phyloP scores from a whole-genome alignment of 192 early-diverging fungal species.

The Pilaira anomala region DNA sequence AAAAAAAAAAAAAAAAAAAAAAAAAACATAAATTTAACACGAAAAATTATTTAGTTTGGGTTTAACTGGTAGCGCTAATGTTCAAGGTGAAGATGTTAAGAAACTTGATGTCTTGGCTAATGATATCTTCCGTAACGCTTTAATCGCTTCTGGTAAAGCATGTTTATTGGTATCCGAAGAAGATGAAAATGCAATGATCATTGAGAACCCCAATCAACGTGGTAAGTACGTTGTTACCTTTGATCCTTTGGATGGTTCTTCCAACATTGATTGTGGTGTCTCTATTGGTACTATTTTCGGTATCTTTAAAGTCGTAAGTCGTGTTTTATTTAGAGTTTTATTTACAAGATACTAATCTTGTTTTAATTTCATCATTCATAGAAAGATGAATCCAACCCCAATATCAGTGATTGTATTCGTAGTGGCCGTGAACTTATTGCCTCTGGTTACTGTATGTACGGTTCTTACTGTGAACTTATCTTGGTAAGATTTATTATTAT shows the following conservation, averaged over 20 bases:
- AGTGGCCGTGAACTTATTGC: constrained; percentile 90
- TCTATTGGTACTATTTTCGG: constrained; percentile 99
- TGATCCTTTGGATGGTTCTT: constrained; percentile 95
- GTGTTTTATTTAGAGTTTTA: not conserved
- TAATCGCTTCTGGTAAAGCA: constrained; percentile 84
- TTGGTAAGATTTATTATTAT: constrained; percentile 36
- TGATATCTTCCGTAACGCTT: constrained; percentile 96
- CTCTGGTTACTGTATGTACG: constrained; percentile 98
- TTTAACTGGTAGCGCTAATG: constrained; percentile 79
- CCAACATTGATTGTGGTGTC: constrained; percentile 98
- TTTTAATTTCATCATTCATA: constrained; percentile 22
- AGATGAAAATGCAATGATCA: constrained; percentile 88
- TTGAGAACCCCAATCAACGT: constrained; percentile 64
- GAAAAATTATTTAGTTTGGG: constrained; percentile 60
- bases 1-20: not conserved
- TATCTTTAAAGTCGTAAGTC: constrained; percentile 85
- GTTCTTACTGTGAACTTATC: constrained; percentile 79
- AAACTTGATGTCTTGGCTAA: constrained; percentile 97
- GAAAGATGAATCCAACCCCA: constrained; percentile 45
- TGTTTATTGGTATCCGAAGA: constrained; percentile 96
- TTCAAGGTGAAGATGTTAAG: constrained; percentile 94
- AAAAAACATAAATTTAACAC: not conserved
- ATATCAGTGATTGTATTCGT: constrained; percentile 76
- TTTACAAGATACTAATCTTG: too few relatives aligned
- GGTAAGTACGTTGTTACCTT: constrained; percentile 96